Evolutionary conservation across 306 rosid species (phyloP), one percentile per base, ranked within the genome.

Genomic region (Macrotyloma uniflorum): DNA sequence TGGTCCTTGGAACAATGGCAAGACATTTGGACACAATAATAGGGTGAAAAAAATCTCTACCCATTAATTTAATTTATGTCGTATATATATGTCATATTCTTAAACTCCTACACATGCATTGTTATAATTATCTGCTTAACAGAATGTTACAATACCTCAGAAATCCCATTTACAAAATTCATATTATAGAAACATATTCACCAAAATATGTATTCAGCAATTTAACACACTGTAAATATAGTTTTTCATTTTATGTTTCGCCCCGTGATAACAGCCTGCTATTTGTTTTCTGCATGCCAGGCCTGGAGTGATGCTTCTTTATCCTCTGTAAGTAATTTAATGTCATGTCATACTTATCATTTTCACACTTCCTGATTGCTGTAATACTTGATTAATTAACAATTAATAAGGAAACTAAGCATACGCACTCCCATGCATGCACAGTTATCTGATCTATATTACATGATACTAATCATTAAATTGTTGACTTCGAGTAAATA

Each of bases 221-320:
- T 65, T 18, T 65, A 53, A 66, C 65, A 66, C 42, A 38, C 42
- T 10, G 47, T 42, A 40, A 59, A 0, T 42, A 6, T 64, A 24
- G 26, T 36, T 28, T 73, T 4, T 76, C 8, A 38, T 47, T 67
- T 55, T 23, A 55, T 50, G 24, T 64, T 40, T 43, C 45, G 0
- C 66, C 8, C 5, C 32, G 12, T 74, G 49, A 70, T 83, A 71
- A 88, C 71, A 38, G 20, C 8, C 0, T 16, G 12, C 54, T 11
- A 1, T 81, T 79, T 54, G 58, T 67, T 32, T 24, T 83, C 26
- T 77, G 62, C 26, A 26, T 68, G 47, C 26, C 91, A 95, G 98
- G 87, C 98, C 98, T 14, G 98, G 88, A 33, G 73, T 90, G 8
- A 91, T 91, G 97, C 98, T 95, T 85, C 80, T 95, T 50, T 95